phyloP scores from a whole-genome alignment of 1,139 yeast species.

The Scheffersomyces segobiensis region DNA sequence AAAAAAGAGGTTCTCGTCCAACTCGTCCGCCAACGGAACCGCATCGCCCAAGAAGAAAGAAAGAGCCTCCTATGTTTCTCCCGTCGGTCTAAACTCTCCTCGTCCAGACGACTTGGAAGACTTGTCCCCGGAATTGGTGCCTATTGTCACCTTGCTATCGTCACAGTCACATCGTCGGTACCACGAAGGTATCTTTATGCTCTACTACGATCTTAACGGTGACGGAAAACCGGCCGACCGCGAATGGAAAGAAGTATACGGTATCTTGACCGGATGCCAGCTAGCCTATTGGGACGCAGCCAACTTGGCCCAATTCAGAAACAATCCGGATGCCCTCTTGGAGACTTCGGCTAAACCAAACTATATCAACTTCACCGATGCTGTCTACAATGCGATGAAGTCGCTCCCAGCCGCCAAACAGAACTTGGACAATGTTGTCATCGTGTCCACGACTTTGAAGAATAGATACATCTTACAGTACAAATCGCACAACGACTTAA shows the following conservation, averaged over 20 bases:
- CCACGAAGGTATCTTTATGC: conserved; percentile 72
- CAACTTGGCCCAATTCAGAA: conserved; percentile 56
- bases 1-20: conserved; percentile 10
- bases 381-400: conserved; percentile 77
- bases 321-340: conserved; percentile 50
- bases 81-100: conserved; percentile 1
- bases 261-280: conserved; percentile 86
- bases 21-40: conserved; percentile 8
- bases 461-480: conserved; percentile 84
- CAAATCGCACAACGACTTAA: conserved; percentile 55
- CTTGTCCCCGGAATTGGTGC: conserved; percentile 68
- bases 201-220: conserved; percentile 68
- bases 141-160: conserved; percentile 69
- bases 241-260: conserved; percentile 91
- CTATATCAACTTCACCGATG: conserved; percentile 87
- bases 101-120: conserved; percentile 18
- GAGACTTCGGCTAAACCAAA: conserved; percentile 72
- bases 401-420: conserved; percentile 62
- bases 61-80: conserved; percentile 4
- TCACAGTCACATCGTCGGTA: conserved; percentile 76
- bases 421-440: conserved; percentile 71
- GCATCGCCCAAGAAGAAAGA: conserved; percentile 10
- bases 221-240: conserved; percentile 87
- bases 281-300: conserved; percentile 92
- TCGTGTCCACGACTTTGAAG: conserved; percentile 86